Percentiles rank a stretch among this genome's conserved stretches.
phyloP scores from a whole-genome alignment of 352 stramenopile species.

The Pythium insidiosum region DNA sequence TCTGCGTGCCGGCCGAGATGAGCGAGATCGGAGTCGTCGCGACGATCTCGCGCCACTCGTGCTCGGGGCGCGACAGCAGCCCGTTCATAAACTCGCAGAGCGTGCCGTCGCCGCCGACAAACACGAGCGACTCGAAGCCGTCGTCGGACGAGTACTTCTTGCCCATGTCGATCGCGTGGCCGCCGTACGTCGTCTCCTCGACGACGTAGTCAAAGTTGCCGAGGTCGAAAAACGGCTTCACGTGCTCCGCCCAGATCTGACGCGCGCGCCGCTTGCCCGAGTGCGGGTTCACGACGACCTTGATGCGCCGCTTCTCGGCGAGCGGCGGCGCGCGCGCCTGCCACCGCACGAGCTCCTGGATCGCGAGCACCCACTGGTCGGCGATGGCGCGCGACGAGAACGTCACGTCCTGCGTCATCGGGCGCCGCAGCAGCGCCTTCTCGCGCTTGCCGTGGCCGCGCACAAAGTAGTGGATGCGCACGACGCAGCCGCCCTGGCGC shows the following conservation, averaged over 20 bases:
- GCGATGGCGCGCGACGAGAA: slow-evolving; percentile 21
- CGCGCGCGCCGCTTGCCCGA: slow-evolving; percentile 56
- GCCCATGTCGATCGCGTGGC: slow-evolving; percentile 73
- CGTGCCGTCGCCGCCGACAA: slow-evolving; percentile 71
- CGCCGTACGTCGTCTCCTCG: slow-evolving; percentile 65
- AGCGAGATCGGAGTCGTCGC: slow-evolving; percentile 72
- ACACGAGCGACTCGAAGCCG: slow-evolving; percentile 70
- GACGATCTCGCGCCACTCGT: slow-evolving; percentile 78
- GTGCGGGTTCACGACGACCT: slow-evolving; percentile 78
- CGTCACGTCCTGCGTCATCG: slow-evolving; percentile 42
- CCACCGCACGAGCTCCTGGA: slow-evolving; percentile 79
- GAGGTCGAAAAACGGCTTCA: slow-evolving; percentile 74
- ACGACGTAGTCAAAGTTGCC: slow-evolving; percentile 70
- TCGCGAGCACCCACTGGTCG: slow-evolving; percentile 46
- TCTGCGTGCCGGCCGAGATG: slow-evolving; percentile 76
- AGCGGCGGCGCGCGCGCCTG: slow-evolving; percentile 64
- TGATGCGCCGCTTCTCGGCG: slow-evolving; percentile 61
- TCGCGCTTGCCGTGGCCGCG: slow-evolving; percentile 48
- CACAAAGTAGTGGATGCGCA: slow-evolving; percentile 73
- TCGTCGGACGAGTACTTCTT: slow-evolving; percentile 63
- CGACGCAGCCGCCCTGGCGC: slow-evolving; percentile 12
- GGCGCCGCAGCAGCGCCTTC: slow-evolving; percentile 53
- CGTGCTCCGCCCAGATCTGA: slow-evolving; percentile 58
- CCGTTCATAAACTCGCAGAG: slow-evolving; percentile 83
- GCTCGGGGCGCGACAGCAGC: slow-evolving; percentile 52